Percentiles rank a stretch among this genome's conserved stretches.
Conservation (phyloP, 2,329 filamentous ascomycete genomes). For the Fusarium sp. region DNA sequence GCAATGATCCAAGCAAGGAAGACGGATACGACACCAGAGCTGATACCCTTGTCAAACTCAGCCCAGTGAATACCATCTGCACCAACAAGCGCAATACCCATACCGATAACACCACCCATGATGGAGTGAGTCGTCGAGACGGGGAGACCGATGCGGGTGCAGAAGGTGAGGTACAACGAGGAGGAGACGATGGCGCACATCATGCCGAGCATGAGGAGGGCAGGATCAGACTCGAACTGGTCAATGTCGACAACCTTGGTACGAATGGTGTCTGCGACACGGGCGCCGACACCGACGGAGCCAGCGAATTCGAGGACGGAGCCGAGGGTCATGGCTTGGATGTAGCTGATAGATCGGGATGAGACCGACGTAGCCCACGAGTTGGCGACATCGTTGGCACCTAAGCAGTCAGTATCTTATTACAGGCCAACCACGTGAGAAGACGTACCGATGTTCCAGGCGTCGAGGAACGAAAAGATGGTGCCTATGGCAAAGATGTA, state of each 20-base stretch:
- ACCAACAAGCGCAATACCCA: constrained; percentile 66
- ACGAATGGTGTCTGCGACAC: constrained; percentile 69
- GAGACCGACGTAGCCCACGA: constrained; percentile 80
- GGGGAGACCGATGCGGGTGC: constrained; percentile 63
- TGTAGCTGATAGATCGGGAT: constrained; percentile 70
- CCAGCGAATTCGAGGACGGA: constrained; percentile 70
- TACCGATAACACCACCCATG: constrained; percentile 68
- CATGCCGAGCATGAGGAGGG: constrained; percentile 68
- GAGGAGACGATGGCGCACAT: constrained; percentile 64
- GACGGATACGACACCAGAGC: constrained; percentile 59
- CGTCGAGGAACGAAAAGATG: constrained; percentile 71
- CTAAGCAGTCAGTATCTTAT: constrained; percentile 11
- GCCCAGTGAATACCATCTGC: constrained; percentile 63
- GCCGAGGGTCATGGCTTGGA: constrained; percentile 67
- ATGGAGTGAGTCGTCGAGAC: constrained; percentile 71
- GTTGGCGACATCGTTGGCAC: constrained; percentile 74
- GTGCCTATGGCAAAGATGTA: constrained; percentile 72
- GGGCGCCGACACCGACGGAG: constrained; percentile 67
- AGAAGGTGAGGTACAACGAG: constrained; percentile 64
- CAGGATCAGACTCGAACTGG: constrained; percentile 59
- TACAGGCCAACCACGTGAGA: rapidly evolving
- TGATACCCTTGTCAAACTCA: constrained; percentile 52
- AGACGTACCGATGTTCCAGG: constrained; percentile 67
- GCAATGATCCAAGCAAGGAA: constrained; percentile 71
- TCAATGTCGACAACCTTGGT: constrained; percentile 65